Evolutionary conservation across 352 stramenopile species (phyloP), one percentile per base, ranked within the genome.

Genomic region (Globisporangium cederbergense): DNA sequence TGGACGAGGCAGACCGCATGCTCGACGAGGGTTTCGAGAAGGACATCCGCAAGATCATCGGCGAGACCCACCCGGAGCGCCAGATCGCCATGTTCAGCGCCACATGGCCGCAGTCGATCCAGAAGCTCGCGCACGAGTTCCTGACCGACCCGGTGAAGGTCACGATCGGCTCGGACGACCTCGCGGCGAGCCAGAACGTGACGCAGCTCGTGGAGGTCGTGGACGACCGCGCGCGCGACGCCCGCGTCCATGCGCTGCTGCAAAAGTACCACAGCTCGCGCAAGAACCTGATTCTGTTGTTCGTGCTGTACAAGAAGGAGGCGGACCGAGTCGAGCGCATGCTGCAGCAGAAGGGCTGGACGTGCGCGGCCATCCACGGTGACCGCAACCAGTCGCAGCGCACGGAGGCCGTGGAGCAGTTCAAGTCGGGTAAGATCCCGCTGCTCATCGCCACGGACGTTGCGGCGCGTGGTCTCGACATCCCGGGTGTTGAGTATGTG

Each of bases 281-380:
- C 70, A 94, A 75, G 83, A 98, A 99, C 77, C 89, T 93, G 25
- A 81, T 99, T 45, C 75, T 99, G 34, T 75, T 99, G 3, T 99
- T 99, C 75, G 97, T 97, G 18, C 79, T 99, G 47, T 99, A 99
- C 80, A 99, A 99, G 88, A 99, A 99, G 73, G 97, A 99, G 72
- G 96, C 96, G 2, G 95, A 97, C 67, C 86, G 96, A 20, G 82
- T 99, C 40, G 97, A 99, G 74, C 77, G 79, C 34, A 96, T 95
- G 66, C 79, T 99, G 54, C 79, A 90, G 50, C 82, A 96, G 62
- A 87, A 95, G 54, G 93, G 93, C 58, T 99, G 90, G 83, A 93
- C 90, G 36, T 97, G 93, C 67, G 86, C 87, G 10, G 96, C 93
- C 20, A 98, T 99, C 75, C 97, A 99, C 83, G 97, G 97, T 10